Evolutionary conservation across 768 basidiomycete genomes (phyloP).

Genomic region (Calocybe gangraenosa): DNA sequence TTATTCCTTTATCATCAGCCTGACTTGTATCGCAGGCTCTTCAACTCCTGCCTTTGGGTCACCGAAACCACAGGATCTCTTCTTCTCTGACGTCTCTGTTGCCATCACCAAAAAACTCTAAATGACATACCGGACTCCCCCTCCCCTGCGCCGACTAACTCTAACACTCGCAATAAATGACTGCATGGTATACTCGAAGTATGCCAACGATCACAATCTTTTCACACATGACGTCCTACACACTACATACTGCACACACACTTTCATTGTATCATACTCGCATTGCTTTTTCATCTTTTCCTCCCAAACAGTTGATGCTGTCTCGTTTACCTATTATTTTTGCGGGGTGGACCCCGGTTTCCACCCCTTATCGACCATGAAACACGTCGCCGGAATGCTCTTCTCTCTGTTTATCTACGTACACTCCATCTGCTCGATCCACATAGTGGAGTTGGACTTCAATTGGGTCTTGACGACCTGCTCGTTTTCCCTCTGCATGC

Average conservation of each 20-base stretch:
- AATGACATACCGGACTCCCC: constrained; percentile 10
- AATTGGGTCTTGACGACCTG: constrained; percentile 9
- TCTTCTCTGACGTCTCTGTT: constrained; percentile 68
- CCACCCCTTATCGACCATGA: constrained; percentile 9
- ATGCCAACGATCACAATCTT: constrained; percentile 12
- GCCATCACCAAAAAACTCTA: constrained; percentile 50
- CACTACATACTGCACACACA: constrained; percentile 9
- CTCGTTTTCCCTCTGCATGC: constrained; percentile 9
- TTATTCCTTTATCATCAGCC: background rate
- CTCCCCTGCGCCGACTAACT: background rate
- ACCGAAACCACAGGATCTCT: constrained; percentile 56
- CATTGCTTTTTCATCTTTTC: constrained; percentile 4
- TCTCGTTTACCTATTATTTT: background rate
- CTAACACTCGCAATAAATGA: background rate
- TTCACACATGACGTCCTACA: constrained; percentile 2
- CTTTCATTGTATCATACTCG: constrained; percentile 14
- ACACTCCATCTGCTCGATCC: constrained; percentile 1
- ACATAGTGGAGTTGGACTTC: constrained; percentile 6
- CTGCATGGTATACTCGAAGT: constrained; percentile 7
- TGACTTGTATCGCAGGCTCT: constrained; percentile 3
- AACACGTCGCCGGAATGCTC: constrained; percentile 14
- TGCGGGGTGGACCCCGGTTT: background rate
- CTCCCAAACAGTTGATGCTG: background rate
- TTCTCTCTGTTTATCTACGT: constrained; percentile 7
- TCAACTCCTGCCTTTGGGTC: constrained; percentile 43